phyloP scores from a whole-genome alignment of 1,284 basidiomycete species.

The Pseudozyma sp. region DNA sequence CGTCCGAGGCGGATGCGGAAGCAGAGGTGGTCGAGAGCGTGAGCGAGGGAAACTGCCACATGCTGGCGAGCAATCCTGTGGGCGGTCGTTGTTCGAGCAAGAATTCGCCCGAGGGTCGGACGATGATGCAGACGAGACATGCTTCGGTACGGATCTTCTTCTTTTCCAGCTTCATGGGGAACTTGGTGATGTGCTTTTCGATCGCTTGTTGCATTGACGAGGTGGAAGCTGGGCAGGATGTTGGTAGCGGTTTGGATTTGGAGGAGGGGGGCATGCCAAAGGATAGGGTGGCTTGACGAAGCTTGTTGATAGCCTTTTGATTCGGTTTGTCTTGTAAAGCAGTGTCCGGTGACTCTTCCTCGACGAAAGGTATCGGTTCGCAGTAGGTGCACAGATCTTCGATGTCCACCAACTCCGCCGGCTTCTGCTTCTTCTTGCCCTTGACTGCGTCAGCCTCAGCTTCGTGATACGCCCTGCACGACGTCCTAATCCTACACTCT shows the following conservation, averaged over 20 bases:
- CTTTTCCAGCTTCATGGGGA: conserved; percentile 86
- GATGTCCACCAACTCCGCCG: conserved; percentile 34
- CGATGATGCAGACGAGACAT: conserved; percentile 83
- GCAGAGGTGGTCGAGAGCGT: conserved; percentile 35
- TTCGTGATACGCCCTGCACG: conserved; percentile 46
- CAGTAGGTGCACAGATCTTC: conserved; percentile 63
- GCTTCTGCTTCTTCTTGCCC: neutral
- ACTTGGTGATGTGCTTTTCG: conserved; percentile 74
- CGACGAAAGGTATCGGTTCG: conserved; percentile 49
- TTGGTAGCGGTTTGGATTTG: conserved; percentile 7
- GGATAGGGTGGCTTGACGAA: conserved; percentile 37
- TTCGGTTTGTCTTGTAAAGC: neutral
- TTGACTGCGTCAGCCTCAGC: conserved; percentile 18
- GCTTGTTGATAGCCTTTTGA: conserved; percentile 19
- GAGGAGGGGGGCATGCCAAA: conserved; percentile 22
- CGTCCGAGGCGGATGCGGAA: conserved; percentile 3
- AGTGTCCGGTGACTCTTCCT: conserved; percentile 17
- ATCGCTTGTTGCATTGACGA: conserved; percentile 1
- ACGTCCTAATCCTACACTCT: conserved; percentile 53
- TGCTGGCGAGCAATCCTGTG: conserved; percentile 50
- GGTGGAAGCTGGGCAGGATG: neutral
- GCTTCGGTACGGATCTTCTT: conserved; percentile 87
- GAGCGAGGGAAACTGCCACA: conserved; percentile 66
- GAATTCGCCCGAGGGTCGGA: conserved; percentile 5
- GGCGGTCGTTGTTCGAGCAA: conserved; percentile 47